Conservation (phyloP, 1,139 yeast species). For the Zygosaccharomyces sapae region DNA sequence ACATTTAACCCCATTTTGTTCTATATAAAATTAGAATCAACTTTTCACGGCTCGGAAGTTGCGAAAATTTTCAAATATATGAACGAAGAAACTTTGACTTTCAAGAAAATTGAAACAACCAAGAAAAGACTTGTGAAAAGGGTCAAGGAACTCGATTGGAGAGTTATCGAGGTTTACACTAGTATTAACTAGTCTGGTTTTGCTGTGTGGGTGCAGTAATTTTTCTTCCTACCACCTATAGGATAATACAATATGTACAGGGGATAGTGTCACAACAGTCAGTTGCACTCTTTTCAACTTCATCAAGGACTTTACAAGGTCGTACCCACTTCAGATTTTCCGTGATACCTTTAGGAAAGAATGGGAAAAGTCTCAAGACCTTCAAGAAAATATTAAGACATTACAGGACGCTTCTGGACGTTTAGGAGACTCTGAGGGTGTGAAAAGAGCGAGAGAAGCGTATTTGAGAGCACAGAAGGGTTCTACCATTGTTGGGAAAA, state of each 20-base stretch:
- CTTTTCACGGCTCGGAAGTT: neutral
- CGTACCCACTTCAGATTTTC: constrained; percentile 91
- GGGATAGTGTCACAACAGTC: constrained; percentile 12
- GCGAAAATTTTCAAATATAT: constrained; percentile 3
- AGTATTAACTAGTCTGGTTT: neutral
- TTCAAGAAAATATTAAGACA: constrained; percentile 90
- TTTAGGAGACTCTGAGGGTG: constrained; percentile 90
- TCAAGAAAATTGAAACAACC: neutral
- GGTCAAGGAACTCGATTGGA: neutral
- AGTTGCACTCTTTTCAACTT: constrained; percentile 14
- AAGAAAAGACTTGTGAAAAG: neutral
- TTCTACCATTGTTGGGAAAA: constrained; percentile 76
- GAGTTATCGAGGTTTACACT: neutral
- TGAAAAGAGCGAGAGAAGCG: constrained; percentile 89
- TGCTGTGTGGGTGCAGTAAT: neutral
- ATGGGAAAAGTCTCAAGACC: constrained; percentile 84
- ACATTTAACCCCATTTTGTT: neutral
- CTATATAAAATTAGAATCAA: neutral
- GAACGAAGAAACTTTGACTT: constrained; percentile 2
- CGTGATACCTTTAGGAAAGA: constrained; percentile 87
- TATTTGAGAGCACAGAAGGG: constrained; percentile 80
- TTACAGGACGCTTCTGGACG: constrained; percentile 95
- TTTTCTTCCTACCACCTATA: neutral
- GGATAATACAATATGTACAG: constrained; percentile 3
- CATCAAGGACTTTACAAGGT: constrained; percentile 13